phyloP scores from a whole-genome alignment of 257 asterid species.

The Nicotiana sylvestris region DNA sequence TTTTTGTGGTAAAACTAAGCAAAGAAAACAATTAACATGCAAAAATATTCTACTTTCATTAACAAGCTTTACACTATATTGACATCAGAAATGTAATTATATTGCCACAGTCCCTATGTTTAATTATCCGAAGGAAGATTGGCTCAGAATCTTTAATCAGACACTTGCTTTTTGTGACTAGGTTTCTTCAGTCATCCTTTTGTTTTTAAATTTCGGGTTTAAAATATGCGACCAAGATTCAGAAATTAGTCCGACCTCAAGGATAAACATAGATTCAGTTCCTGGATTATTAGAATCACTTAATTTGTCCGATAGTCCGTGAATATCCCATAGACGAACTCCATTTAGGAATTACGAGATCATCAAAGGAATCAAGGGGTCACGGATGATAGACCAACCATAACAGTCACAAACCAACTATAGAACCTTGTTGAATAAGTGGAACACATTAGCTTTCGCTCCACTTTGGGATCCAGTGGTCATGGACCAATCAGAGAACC shows the following conservation, averaged over 20 bases:
- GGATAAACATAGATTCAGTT: background rate
- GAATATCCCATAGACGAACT: background rate
- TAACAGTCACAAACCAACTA: background rate
- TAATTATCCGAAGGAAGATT: background rate
- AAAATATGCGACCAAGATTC: background rate
- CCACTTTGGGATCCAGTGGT: background rate
- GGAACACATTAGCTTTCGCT: background rate
- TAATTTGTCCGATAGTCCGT: background rate
- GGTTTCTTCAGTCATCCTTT: background rate
- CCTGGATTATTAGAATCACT: background rate
- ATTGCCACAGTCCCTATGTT: background rate
- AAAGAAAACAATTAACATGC: background rate
- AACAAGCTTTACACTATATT: background rate
- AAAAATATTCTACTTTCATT: background rate
- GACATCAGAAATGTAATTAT: background rate
- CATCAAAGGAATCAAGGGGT: background rate
- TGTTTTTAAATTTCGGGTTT: background rate
- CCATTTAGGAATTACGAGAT: background rate
- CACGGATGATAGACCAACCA: background rate
- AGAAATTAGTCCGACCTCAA: background rate
- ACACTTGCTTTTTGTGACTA: background rate
- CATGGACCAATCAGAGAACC: background rate
- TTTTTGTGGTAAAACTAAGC: background rate
- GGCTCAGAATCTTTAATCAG: background rate
- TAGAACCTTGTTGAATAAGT: background rate